Percentiles rank a stretch among this genome's conserved stretches.
These are phyloP conservation scores for Diaporthe batatas DNA, from an alignment of 2,329 filamentous ascomycete genomes.

Conservation along the genomic window DNA sequence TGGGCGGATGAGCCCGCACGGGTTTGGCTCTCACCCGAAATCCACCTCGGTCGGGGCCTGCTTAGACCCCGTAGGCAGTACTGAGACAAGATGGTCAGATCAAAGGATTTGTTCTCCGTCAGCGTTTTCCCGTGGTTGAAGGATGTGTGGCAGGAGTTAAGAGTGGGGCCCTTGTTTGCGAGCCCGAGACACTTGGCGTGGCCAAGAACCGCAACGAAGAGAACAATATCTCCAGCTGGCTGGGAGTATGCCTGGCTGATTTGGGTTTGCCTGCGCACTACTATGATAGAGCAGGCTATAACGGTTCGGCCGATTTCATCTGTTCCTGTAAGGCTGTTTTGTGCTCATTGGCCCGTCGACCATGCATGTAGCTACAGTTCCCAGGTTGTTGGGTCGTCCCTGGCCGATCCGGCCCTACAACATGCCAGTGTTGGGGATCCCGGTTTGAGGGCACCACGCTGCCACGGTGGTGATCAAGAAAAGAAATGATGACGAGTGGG, in stretches of 20 bases:
- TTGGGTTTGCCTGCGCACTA: not conserved
- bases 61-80: constrained; percentile 3
- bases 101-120: not conserved
- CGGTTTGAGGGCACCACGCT: not conserved
- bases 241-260: not conserved
- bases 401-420: not conserved
- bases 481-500: not conserved
- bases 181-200: not conserved
- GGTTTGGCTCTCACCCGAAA: constrained; percentile 12
- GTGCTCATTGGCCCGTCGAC: constrained; percentile 1
- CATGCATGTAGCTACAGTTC: not conserved
- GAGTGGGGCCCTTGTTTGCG: not conserved
- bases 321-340: not conserved
- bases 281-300: not conserved
- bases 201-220: not conserved
- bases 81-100: not conserved
- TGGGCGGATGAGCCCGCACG: not conserved
- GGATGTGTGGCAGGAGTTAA: not conserved
- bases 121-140: not conserved
- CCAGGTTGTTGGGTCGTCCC: constrained; percentile 21
- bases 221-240: not conserved
- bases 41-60: constrained; percentile 16
- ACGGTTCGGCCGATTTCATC: not conserved
- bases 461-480: not conserved
- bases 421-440: constrained; percentile 8